Evolutionary conservation across 805 yeast genomes (phyloP), one percentile per base, ranked within the genome.

Genomic region (Pichia pseudocactophila): DNA sequence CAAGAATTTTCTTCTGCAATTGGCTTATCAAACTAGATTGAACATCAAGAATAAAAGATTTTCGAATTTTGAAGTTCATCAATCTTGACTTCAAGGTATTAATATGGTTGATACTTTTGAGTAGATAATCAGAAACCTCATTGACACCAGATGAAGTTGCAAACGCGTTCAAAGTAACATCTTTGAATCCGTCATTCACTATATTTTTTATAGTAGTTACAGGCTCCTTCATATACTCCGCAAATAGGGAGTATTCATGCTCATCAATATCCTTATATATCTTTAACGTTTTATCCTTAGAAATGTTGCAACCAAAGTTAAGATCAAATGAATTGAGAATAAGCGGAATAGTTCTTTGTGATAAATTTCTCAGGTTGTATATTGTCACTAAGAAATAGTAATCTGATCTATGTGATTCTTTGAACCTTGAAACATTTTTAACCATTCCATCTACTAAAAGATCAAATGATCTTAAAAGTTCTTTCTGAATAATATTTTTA

Each of bases 181-280:
- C n/a, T 35, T 59, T 57, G 34, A 69, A 61, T 26, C 73, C 77
- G 26, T 53, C 56, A 42, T 60, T 57, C n/a, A 67, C 57, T 26
- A 68, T 69, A 37, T 57, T 66, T 3, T 64, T 62, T 33, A 73
- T 44, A 41, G 60, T 50, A 12, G 64, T 50, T 49, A 75, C 68
- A 56, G 76, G 71, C 39, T 69, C 71, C 6, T 69, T 66, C 39
- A 76, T 61, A 50, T 71, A 80, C 17, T 71, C 69, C 12, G 70
- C 72, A 50, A 79, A 78, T 5, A 82, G 63, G 1, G 73, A 70
- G 11, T 64, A 56, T 47, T 78, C 82, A 57, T 74, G 64, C 41
- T 68, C 67, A 16, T 66, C 69, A 41, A 78, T 51, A 3, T 69
- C 59, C 7, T 62, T 56, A 43, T 66, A 70, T 2, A 79, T 55